Evolutionary conservation across 208 protist species (phyloP).

Genomic region (Crithidia mellificae): DNA sequence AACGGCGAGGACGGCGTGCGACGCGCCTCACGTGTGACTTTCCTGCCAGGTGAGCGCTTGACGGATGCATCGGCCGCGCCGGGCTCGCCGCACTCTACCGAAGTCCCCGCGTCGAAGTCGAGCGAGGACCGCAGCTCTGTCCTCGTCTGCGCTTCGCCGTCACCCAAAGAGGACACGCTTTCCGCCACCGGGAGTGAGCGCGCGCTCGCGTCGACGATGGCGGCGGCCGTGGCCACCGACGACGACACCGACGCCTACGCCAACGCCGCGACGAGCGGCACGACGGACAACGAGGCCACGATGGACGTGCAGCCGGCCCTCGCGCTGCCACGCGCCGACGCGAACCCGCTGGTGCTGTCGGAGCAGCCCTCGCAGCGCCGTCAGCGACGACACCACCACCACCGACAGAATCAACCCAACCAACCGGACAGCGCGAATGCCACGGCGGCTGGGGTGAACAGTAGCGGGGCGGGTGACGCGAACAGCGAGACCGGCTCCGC

Average conservation of each 20-base stretch:
- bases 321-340: not conserved
- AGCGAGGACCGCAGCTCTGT: not conserved
- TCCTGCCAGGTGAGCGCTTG: not conserved
- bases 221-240: not conserved
- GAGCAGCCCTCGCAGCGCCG: no score
- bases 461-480: no score
- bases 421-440: no score
- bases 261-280: not conserved
- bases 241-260: not conserved
- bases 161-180: not conserved
- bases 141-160: not conserved
- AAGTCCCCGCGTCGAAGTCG: not conserved
- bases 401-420: not conserved
- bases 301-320: not conserved
- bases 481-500: not conserved
- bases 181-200: not conserved
- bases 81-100: not conserved
- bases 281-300: not conserved
- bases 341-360: not conserved
- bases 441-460: no score
- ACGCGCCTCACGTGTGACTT: constrained; percentile 2
- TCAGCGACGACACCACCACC: not conserved
- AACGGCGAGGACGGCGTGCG: not conserved
- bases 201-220: not conserved
- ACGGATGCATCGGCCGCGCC: not conserved